Base-by-base conservation (phyloP, 1,284 basidiomycete genomes). In the Microbotryum silenes-acaulis region DNA sequence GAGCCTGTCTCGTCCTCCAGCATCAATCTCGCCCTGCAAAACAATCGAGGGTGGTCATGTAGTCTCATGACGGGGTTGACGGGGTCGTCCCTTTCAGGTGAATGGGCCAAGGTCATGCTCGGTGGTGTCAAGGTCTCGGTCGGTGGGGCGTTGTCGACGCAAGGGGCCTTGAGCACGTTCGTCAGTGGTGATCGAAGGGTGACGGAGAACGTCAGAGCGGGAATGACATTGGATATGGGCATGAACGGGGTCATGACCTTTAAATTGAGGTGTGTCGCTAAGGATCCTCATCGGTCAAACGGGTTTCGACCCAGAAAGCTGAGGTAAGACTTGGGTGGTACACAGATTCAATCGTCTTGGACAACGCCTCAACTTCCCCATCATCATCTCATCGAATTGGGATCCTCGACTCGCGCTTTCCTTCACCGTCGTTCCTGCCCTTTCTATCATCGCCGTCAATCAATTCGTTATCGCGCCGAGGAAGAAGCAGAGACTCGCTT, bases 381-480 rank as follows among this genome's bases (percentile, higher is more conserved):
- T 85, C 64, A 70, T 81, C n/a, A 74, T 85, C 9, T 77, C 80
- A 0, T 77, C 76, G 29, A 75, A 79, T 55, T 77, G 79, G 62
- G 78, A 83, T 59, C 72, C 77, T 0, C 75, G 74, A 25, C 71
- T 83, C 50, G 76, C 80, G 4, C 66, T 82, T 31, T 78, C 76
- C 51, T 78, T 80, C 6, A 77, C 81, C 1, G 73, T 83, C 20
- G 49, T 85, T 1, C 85, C 85, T 2, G 79, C 82, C 0, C 75
- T 79, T 1, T 73, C 77, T 4, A 78, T 82, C 55, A 73, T 81
- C 2, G 75, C 81, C 1, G 72, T 81, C 29, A 82, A 87, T 74
- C 79, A 82, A 65, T 80, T 82, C 56, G 76, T 82, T 62, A 71
- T 87, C 29, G 77, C 80, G 23, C 85, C 86, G 3, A 73, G 78